These are phyloP conservation scores for Acacia crassicarpa DNA, from an alignment of 306 rosid species.

Conservation along the genomic window DNA sequence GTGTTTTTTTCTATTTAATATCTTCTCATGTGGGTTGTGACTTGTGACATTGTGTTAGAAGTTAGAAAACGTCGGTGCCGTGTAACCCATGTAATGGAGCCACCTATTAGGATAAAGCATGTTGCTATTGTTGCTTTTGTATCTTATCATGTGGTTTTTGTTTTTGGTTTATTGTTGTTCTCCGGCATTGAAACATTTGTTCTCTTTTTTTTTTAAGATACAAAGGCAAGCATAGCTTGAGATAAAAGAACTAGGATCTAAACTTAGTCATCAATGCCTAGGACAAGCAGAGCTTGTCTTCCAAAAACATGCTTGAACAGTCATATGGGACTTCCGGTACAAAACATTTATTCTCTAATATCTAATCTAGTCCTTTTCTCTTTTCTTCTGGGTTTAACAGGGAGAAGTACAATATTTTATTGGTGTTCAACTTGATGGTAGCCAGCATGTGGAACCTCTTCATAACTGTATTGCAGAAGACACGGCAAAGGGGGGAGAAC, in stretches of 20 bases:
- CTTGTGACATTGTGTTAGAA: neutral
- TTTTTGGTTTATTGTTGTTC: slow-evolving; percentile 1
- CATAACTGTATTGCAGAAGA: slow-evolving; percentile 63
- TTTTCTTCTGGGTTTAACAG: slow-evolving; percentile 47
- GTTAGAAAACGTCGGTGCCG: neutral
- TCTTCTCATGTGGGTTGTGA: neutral
- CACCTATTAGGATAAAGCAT: neutral
- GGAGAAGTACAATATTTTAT: slow-evolving; percentile 97
- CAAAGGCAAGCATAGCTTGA: too few relatives aligned
- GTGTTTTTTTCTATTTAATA: slow-evolving; percentile 17
- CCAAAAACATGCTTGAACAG: too few relatives aligned
- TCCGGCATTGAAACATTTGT: neutral
- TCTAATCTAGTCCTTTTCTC: slow-evolving; percentile 9
- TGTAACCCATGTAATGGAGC: neutral
- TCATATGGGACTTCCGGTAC: too few relatives aligned
- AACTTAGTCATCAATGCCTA: too few relatives aligned
- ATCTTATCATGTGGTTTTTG: neutral
- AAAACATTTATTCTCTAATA: neutral
- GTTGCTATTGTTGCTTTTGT: neutral
- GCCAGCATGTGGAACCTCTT: slow-evolving; percentile 93
- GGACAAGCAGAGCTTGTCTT: too few relatives aligned
- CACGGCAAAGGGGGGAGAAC: slow-evolving; percentile 73
- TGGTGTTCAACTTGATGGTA: slow-evolving; percentile 98
- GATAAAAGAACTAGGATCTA: too few relatives aligned
- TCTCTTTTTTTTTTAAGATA: neutral